Base-by-base conservation (phyloP, 1,139 yeast genomes). In the Scheffersomyces parashehatae region DNA sequence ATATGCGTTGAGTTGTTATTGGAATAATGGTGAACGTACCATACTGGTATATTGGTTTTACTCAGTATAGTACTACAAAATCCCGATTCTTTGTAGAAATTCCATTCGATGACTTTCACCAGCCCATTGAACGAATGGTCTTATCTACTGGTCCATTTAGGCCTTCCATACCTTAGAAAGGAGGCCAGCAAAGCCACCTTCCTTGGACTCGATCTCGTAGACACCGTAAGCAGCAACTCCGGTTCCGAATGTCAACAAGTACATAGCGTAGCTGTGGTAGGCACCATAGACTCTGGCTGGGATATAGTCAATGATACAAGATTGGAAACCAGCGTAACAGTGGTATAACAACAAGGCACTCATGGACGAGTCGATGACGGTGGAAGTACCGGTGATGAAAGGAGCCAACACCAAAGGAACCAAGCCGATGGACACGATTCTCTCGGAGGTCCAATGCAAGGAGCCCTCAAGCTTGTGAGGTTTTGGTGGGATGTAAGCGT, bases 291-390 rank as follows among this genome's bases (percentile, higher is more conserved):
- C 87, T 69, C 95, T 75, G 51, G 70, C 64, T 35, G 90, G 90
- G 44, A 87, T 82, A 68, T 87, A 87, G 66, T 87, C 95, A 46
- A 81, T 81, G 54, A 87, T 85, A 74, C 95, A 86, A 38, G 88
- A 72, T 64, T 84, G 84, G 70, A 85, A 79, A 29, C 93, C 95
- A 53, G 83, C 79, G 62, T 77, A 82, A 47, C 83, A 73, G 64
- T 86, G 93, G 51, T 80, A 76, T 54, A 85, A 68, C 47, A 84
- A 60, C 20, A 81, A 65, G 14, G 81, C 67, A 15, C 83, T 73
- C 56, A 85, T 70, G 3, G 79, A 52, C 10, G 88, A 70, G 63
- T 86, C 95, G 10, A 81, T 56, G 6, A 67, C 63, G 47, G 82
- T 59, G 56, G 85, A 68, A 8, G 68, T 56, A 28, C 88, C 85